Evolutionary conservation across 2,329 filamentous ascomycete species (phyloP), one percentile per base, ranked within the genome.

Genomic region (Emmonsiellopsis sp.): DNA sequence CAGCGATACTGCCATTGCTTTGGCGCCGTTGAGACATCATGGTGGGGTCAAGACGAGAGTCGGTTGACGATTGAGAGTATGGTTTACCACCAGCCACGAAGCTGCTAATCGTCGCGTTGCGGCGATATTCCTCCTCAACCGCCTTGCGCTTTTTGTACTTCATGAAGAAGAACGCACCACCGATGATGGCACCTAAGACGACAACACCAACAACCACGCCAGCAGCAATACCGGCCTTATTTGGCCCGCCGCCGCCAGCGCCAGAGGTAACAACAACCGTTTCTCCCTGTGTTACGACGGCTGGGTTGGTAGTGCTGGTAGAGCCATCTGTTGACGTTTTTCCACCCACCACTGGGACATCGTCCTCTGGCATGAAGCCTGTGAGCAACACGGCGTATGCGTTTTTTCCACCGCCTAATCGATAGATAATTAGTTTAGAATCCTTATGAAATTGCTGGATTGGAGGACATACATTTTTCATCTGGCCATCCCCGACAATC

Each of bases 1-100:
- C 92, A 51, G 91, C 92, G 70, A 97, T 96, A 71, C 91, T 96
- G 62, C 92, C 92, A 65, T 93, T 89, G 73, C 92, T 96, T 75
- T 92, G 81, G 71, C 91, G 83, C 66, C 89, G 80, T 62, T 90
- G 82, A 55, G 86, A 85, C 79, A 94, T 85, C 59, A 90, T 81
- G 54, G 79, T 84, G 7, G 90, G 89, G 60, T 97, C 92, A 54
- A 96, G 82, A 53, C 92, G 83, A 42, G 87, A 85, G 67, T 97
- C 92, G 11, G 83, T 85, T 8, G 87, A 89, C 32, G 71, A 83
- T 72, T 77, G 77, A 57, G 84, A 81, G 78, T 65, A 16, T 74
- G 72, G 71, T 61, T 80, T 79, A 60, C 78, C 80, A 60, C 87
- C 85, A 47, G 67, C 65, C 54, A 76, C 70, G 65, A 93, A 94